Percentiles rank a stretch among this genome's conserved stretches.
These are phyloP conservation scores for Microdochium nivale DNA, from an alignment of 2,329 filamentous ascomycete species.

Conservation along the genomic window DNA sequence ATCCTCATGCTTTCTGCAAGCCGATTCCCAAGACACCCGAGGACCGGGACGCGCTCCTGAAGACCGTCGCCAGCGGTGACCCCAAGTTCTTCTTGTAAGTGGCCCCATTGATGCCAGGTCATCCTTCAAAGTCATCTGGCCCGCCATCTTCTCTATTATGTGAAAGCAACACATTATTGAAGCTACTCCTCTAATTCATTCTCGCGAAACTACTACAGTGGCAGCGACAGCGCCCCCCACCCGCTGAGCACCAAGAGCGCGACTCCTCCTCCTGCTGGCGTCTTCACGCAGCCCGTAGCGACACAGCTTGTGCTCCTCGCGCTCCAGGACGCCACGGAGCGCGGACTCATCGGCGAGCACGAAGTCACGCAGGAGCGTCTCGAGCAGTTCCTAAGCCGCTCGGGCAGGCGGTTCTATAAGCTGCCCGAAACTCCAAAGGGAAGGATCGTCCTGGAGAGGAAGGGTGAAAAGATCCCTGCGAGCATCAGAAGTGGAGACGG, in stretches of 20 bases:
- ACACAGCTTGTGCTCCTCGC: slow-evolving; percentile 52
- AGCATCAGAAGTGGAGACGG: slow-evolving; percentile 30
- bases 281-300: slow-evolving; percentile 60
- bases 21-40: slow-evolving; percentile 65
- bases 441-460: slow-evolving; percentile 46
- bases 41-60: slow-evolving; percentile 48
- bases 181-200: slow-evolving; percentile 3
- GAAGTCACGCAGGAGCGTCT: slow-evolving; percentile 48
- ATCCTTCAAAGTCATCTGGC: neutral
- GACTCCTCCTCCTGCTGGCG: slow-evolving; percentile 54
- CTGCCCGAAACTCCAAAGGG: slow-evolving; percentile 40
- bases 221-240: slow-evolving; percentile 59
- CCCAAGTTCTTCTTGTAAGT: slow-evolving; percentile 45
- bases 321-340: slow-evolving; percentile 51
- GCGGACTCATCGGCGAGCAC: slow-evolving; percentile 38
- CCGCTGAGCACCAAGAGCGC: slow-evolving; percentile 47
- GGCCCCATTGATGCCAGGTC: too few relatives aligned
- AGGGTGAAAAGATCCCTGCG: slow-evolving; percentile 31
- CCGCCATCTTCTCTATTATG: neutral
- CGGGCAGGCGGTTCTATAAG: slow-evolving; percentile 46
- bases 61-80: slow-evolving; percentile 34
- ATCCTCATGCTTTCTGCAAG: slow-evolving; percentile 62
- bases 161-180: neutral
- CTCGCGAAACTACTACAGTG: too few relatives aligned
- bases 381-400: slow-evolving; percentile 43